Evolutionary conservation across 345 rosid genomes (phyloP), one percentile per base, ranked within the genome.

Genomic region (Camelina sativa): DNA sequence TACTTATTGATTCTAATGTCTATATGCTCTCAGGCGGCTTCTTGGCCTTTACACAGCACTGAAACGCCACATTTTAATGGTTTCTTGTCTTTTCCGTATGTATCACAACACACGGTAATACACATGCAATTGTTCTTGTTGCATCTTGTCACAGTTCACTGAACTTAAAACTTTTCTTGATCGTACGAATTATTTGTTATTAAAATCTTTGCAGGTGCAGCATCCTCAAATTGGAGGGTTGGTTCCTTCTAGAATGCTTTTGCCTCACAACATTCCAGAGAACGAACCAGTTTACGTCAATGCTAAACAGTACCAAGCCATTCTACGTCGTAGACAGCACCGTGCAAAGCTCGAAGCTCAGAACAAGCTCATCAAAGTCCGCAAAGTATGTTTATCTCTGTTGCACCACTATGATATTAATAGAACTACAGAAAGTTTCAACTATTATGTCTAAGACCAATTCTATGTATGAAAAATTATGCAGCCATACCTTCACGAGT

Each of bases 401-500:
- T 35, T n/a, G 11, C 51, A 72, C 51, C 61, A 38, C 3, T 17
- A 17, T 17, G 17, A 17, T 17, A 17, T 17, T 17, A 17, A 37
- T 25, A 57, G 17, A 43, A 22, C 28, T 20, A 54, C 7, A 19
- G 0, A 55, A 40, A 25, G 35, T 62, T 40, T 51, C 30, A 10
- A 12, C 9, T 11, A 34, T 20, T 58, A 5, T 61, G 30, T 72
- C 44, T 60, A 38, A 44, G 52, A 46, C 41, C 38, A 61, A 37
- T 4, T 58, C 11, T 74, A 19, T 58, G 9, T 46, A 59, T 51
- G 44, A 5, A 8, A 38, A 8, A 38, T 7, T 17, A 54, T 81
- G 80, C 80, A 91, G 95, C 92, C 86, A 2, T 91, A 91, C 64
- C 91, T 91, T 69, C 97, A 87, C 0, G 91, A 91, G 81, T 89